Conservation (phyloP, 148 eudicot genomes). For the Tetragonia tetragonoides region DNA sequence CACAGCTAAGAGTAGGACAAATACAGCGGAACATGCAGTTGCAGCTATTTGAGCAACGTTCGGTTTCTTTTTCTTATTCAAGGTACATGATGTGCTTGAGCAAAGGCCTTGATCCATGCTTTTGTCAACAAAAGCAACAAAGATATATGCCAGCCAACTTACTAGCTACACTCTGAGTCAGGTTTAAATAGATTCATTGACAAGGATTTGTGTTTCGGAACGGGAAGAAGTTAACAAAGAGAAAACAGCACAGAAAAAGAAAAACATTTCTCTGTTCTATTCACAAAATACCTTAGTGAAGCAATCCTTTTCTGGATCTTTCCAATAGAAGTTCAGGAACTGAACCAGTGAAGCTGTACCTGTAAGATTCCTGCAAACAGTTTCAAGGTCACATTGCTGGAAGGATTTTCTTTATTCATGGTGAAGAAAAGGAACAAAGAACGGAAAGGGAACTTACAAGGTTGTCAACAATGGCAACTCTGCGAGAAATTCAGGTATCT, state of each 20-base stretch:
- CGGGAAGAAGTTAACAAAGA: neutral
- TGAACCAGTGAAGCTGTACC: conserved; percentile 32
- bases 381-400: no score
- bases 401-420: no score
- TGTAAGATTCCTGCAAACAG: conserved; percentile 26
- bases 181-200: no score
- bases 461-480: conserved; percentile 24
- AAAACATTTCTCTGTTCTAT: neutral
- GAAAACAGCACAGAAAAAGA: neutral
- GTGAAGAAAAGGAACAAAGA: no score
- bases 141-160: neutral
- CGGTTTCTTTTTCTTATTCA: conserved; percentile 8
- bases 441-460: conserved; percentile 28
- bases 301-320: conserved; percentile 24
- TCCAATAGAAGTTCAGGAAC: conserved; percentile 29
- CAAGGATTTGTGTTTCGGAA: no score
- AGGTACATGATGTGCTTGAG: conserved; percentile 16
- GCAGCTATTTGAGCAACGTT: conserved; percentile 6
- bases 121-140: neutral
- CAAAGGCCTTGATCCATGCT: conserved; percentile 20
- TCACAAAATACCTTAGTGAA: conserved; percentile 24
- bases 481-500: conserved; percentile 35
- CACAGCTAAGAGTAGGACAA: conserved; percentile 10
- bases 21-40: conserved; percentile 6
- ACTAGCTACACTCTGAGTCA: neutral